These are phyloP conservation scores for Glycyrrhiza uralensis DNA, from an alignment of 306 rosid genomes.

Conservation along the genomic window DNA sequence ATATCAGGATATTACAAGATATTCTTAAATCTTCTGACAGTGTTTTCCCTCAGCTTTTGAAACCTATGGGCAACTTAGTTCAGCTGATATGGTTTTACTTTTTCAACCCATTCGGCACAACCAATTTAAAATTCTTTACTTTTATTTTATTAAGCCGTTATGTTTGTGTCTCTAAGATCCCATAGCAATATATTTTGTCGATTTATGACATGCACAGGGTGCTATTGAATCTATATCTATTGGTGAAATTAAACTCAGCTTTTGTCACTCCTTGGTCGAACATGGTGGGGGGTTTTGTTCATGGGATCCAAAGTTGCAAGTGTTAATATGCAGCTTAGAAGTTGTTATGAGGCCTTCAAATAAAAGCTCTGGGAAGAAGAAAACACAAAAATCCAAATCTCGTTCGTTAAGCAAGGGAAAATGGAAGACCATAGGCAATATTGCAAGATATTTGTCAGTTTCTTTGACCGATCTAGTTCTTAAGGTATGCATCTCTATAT, in stretches of 20 bases:
- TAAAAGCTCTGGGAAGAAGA: conserved; percentile 50
- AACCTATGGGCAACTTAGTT: not conserved
- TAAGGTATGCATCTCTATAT: conserved; percentile 53
- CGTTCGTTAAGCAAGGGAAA: conserved; percentile 63
- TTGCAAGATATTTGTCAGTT: conserved; percentile 80
- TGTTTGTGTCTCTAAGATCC: conserved; percentile 22
- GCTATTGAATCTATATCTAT: conserved; percentile 66
- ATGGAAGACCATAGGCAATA: conserved; percentile 64
- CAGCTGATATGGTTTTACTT: not conserved
- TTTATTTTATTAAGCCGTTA: not conserved
- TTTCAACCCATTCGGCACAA: not conserved
- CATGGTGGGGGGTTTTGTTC: conserved; percentile 56
- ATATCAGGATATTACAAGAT: too few relatives aligned
- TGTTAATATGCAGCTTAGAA: conserved; percentile 74
- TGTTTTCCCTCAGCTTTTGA: not conserved
- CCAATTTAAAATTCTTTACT: not conserved
- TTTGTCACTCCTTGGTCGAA: conserved; percentile 59
- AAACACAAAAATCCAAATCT: conserved; percentile 47
- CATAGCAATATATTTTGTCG: conserved; percentile 18
- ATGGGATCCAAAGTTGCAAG: conserved; percentile 70
- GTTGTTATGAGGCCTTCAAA: conserved; percentile 61
- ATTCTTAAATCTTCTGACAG: too few relatives aligned
- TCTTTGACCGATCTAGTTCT: conserved; percentile 64
- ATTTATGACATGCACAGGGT: conserved; percentile 63
- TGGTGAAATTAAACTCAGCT: conserved; percentile 81